These are phyloP conservation scores for Phytophthora sp. DNA, from an alignment of 352 stramenopile genomes.

Conservation along the genomic window DNA sequence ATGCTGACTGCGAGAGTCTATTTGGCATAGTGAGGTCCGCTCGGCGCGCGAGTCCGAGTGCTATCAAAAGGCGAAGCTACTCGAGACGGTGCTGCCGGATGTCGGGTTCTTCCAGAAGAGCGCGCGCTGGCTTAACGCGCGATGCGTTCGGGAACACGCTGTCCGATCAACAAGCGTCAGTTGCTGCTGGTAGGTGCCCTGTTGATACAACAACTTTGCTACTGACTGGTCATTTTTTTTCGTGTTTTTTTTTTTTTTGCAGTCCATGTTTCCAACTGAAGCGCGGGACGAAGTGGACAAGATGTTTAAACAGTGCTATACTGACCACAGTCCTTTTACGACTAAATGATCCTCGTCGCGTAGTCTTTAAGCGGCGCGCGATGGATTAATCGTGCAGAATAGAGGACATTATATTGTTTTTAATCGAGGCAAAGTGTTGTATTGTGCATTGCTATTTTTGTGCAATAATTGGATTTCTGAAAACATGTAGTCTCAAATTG, in stretches of 20 bases:
- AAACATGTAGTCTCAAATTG: too few species aligned
- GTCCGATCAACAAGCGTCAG: constrained; percentile 73
- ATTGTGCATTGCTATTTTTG: too few species aligned
- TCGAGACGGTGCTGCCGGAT: constrained; percentile 61
- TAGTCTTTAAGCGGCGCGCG: constrained; percentile 16
- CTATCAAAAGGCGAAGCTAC: constrained; percentile 74
- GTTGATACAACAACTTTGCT: background rate
- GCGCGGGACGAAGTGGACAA: constrained; percentile 71
- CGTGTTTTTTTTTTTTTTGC: constrained; percentile 9
- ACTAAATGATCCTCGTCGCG: constrained; percentile 22
- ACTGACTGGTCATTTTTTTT: too few species aligned
- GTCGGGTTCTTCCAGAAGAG: constrained; percentile 72
- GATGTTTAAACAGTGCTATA: constrained; percentile 83
- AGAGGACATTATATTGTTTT: constrained; percentile 22
- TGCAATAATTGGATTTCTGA: too few species aligned
- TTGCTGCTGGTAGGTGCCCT: too few species aligned
- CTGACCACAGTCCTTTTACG: constrained; percentile 69
- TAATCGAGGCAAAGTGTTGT: background rate
- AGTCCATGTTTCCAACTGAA: constrained; percentile 84
- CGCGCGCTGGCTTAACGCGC: constrained; percentile 60
- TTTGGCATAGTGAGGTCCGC: constrained; percentile 77
- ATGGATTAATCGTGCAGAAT: constrained; percentile 29
- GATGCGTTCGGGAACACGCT: constrained; percentile 79
- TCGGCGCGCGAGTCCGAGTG: constrained; percentile 85
- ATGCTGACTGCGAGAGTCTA: background rate